Base-by-base conservation (phyloP, 2,329 filamentous ascomycete species). In the Cordyceps cicadae region DNA sequence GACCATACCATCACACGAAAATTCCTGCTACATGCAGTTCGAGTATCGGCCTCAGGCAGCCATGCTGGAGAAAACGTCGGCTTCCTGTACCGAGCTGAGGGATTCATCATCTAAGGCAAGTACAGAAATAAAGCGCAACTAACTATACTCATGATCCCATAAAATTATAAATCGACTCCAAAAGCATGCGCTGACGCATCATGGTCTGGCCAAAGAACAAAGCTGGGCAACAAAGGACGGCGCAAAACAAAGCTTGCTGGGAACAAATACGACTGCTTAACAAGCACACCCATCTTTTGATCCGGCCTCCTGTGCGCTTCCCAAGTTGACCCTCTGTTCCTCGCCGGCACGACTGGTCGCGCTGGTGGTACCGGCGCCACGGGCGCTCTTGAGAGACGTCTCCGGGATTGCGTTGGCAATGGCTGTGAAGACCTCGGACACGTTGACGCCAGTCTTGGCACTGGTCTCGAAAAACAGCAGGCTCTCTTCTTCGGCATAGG, bases 371-470 rank as follows among this genome's bases (percentile, higher is more conserved):
- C 83, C 82, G 19, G 83, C 79, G n/a, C 89, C 89, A 67, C 91
- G 85, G 39, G 89, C 84, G 55, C 88, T 92, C 84, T 97, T 97
- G 73, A 97, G 79, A 64, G 91, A 96, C 57, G 92, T 96, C 80
- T 99, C 94, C 1, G 94, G 94, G 69, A 99, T 99, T 46, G 92
- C 92, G 72, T 97, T 97, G 63, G 94, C 94, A 72, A 99, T 99
- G 37, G 94, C 94, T 51, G 92, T 97, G 72, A 99, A 99, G 37
- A 99, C 94, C 68, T 97, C 93, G 58, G 88, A 86, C 45, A 99
- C 94, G 73, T 97, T 97, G 71, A 89, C 84, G 29, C 94, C 94
- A 4, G 91, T 94, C 86, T 99, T 99, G 53, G 94, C 94, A 72
- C 90, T 96, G 17, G 94, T 99, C 81, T 99, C 94, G 74, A 97